phyloP scores from a whole-genome alignment of 2,329 filamentous ascomycete genomes.

The Fusarium transvaalense region DNA sequence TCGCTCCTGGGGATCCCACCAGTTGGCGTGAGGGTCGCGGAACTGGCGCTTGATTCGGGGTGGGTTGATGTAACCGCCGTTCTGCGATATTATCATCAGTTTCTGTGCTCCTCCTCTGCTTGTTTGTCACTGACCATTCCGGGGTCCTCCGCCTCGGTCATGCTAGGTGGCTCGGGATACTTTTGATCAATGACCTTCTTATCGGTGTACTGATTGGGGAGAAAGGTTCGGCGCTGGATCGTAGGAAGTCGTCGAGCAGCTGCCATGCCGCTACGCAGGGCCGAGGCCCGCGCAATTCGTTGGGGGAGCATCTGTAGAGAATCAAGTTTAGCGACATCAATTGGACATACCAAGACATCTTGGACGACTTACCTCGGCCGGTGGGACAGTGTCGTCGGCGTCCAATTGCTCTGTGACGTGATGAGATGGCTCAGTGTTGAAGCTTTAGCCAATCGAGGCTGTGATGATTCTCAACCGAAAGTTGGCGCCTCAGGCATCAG shows the following conservation, averaged over 20 bases:
- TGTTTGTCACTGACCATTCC: slow-evolving; percentile 66
- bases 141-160: slow-evolving; percentile 74
- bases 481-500: slow-evolving; percentile 53
- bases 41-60: slow-evolving; percentile 86
- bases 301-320: slow-evolving; percentile 69
- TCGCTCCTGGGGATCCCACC: slow-evolving; percentile 98
- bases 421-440: slow-evolving; percentile 48
- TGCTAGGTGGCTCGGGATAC: slow-evolving; percentile 61
- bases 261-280: slow-evolving; percentile 59
- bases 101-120: slow-evolving; percentile 12
- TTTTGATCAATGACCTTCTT: slow-evolving; percentile 63
- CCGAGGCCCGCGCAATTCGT: slow-evolving; percentile 66
- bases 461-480: slow-evolving; percentile 49
- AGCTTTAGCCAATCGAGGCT: slow-evolving; percentile 51
- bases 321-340: slow-evolving; percentile 32
- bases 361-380: slow-evolving; percentile 50
- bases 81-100: slow-evolving; percentile 64
- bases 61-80: slow-evolving; percentile 86
- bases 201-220: slow-evolving; percentile 64
- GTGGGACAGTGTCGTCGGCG: slow-evolving; percentile 49
- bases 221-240: slow-evolving; percentile 68
- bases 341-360: neutral
- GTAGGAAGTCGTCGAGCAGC: slow-evolving; percentile 64
- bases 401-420: slow-evolving; percentile 55
- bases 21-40: slow-evolving; percentile 91